A percentile compares a stretch with the other conserved stretches of the same genome.
phyloP scores from a whole-genome alignment of 805 yeast species.

The Pichia eremophila region DNA sequence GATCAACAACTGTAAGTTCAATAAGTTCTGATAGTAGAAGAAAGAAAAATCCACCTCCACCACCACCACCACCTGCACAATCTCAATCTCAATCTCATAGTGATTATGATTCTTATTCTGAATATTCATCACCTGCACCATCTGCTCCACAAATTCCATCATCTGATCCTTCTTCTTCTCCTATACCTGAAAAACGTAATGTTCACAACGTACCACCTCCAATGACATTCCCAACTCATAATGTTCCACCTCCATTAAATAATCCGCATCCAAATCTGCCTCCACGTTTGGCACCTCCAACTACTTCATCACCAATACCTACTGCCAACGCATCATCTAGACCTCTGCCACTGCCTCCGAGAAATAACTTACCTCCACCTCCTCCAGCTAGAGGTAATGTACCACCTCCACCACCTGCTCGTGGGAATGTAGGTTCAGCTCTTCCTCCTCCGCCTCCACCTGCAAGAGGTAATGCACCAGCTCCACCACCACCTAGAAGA shows the following conservation, averaged over 20 bases:
- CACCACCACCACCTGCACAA: slow-evolving; percentile 30
- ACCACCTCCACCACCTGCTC: slow-evolving; percentile 19
- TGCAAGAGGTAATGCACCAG: not conserved
- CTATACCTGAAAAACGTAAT: not conserved
- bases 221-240: slow-evolving; percentile 1
- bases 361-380: slow-evolving; percentile 19
- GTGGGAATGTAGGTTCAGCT: slow-evolving; percentile 12
- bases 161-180: not conserved
- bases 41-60: slow-evolving; percentile 29
- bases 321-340: not conserved
- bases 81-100: not conserved
- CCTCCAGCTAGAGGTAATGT: slow-evolving; percentile 19
- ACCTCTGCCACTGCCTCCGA: slow-evolving; percentile 6
- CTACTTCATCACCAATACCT: not conserved
- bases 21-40: slow-evolving; percentile 8
- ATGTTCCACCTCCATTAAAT: not conserved
- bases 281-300: slow-evolving; percentile 11
- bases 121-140: slow-evolving; percentile 9
- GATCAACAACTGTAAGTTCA: slow-evolving; percentile 8
- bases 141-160: not conserved
- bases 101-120: slow-evolving; percentile 9
- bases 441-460: slow-evolving; percentile 19
- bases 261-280: slow-evolving; percentile 18
- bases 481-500: slow-evolving; percentile 25
- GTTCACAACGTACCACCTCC: slow-evolving; percentile 15